Evolutionary conservation across 768 basidiomycete species (phyloP).

Genomic region (Leccinum subgranulosum): DNA sequence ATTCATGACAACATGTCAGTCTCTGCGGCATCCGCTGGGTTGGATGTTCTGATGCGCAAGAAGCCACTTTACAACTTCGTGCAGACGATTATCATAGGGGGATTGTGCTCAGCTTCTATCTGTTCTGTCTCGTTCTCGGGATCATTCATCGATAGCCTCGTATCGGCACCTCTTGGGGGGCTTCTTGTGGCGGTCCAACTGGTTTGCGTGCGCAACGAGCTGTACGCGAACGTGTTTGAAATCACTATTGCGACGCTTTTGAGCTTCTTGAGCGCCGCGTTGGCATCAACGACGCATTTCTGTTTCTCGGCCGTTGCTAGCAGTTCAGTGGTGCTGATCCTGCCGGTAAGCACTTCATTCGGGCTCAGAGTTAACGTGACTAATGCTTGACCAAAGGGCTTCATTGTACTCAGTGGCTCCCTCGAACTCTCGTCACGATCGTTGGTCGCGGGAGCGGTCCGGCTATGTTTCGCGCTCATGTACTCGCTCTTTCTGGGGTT

Average conservation of each 20-base stretch:
- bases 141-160: constrained; percentile 72
- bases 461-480: constrained; percentile 74
- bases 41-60: constrained; percentile 73
- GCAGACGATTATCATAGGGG: constrained; percentile 68
- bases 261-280: constrained; percentile 74
- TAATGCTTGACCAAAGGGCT: constrained; percentile 38
- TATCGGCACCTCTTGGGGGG: constrained; percentile 72
- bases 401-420: constrained; percentile 67
- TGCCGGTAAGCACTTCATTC: constrained; percentile 49
- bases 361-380: not conserved
- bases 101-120: constrained; percentile 73
- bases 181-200: constrained; percentile 73
- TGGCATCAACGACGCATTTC: constrained; percentile 64
- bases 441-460: constrained; percentile 80
- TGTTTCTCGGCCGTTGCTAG: constrained; percentile 83
- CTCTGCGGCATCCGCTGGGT: constrained; percentile 61
- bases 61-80: constrained; percentile 58
- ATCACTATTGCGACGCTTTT: constrained; percentile 78
- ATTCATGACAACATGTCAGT: constrained; percentile 82
- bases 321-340: constrained; percentile 73
- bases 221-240: constrained; percentile 80
- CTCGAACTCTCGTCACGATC: constrained; percentile 80
- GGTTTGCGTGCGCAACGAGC: constrained; percentile 67
- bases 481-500: constrained; percentile 81
- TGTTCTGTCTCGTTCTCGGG: constrained; percentile 71